These are phyloP conservation scores for Eutypa lata DNA, from an alignment of 2,329 filamentous ascomycete species.

Conservation along the genomic window DNA sequence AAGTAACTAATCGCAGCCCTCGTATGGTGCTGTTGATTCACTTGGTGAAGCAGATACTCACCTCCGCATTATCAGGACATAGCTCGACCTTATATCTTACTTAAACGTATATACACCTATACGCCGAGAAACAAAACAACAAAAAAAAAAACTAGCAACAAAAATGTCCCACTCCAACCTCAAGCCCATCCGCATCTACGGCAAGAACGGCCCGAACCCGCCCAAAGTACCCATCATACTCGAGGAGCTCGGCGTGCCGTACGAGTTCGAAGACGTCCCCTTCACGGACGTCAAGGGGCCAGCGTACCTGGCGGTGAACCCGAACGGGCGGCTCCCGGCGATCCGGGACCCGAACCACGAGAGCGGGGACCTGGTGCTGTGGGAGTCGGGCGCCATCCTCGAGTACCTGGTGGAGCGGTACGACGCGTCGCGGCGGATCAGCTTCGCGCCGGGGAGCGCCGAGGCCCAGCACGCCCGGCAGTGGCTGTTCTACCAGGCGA, in stretches of 20 bases:
- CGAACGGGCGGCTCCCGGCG: conserved; percentile 31
- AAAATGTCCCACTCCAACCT: conserved; percentile 8
- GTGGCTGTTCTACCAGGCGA: conserved; percentile 42
- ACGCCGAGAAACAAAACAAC: no score
- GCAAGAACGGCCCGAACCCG: conserved; percentile 25
- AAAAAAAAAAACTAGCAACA: no score
- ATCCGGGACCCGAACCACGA: conserved; percentile 33
- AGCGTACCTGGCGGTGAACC: conserved; percentile 25
- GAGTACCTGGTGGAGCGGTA: conserved; percentile 44
- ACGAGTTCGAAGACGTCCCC: conserved; percentile 13
- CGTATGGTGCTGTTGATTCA: no score
- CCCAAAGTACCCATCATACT: conserved; percentile 28
- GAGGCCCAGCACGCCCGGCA: conserved; percentile 35
- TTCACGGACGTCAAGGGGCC: conserved; percentile 24
- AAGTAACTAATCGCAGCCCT: no score
- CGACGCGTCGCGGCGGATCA: conserved; percentile 36
- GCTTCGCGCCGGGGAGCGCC: conserved; percentile 29
- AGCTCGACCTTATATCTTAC: no score
- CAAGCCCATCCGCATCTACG: conserved; percentile 27
- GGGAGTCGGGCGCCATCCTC: conserved; percentile 48
- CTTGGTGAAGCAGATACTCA: no score
- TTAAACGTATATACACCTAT: no score
- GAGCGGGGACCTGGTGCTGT: conserved; percentile 39
- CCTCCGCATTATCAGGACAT: no score
- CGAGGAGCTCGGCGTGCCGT: conserved; percentile 27